Percentiles rank a stretch among this genome's conserved stretches.
Evolutionary conservation across 306 rosid species (phyloP).

Genomic region (Vicia faba): DNA sequence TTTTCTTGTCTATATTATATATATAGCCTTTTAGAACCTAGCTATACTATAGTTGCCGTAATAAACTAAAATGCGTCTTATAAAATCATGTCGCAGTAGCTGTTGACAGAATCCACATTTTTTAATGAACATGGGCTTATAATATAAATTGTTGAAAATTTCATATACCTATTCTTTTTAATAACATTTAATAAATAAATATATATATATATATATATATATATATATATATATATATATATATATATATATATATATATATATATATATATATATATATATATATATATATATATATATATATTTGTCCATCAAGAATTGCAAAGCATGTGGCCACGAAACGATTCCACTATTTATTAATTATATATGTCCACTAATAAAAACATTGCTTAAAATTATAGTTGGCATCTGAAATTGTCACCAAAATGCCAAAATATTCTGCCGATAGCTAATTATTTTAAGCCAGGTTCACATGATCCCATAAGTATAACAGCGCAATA

Average conservation of each 20-base stretch:
- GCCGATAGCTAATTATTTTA: slow-evolving; percentile 37
- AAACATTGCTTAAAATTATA: slow-evolving; percentile 34
- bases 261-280: too few species aligned
- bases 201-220: too few species aligned
- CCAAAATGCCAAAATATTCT: slow-evolving; percentile 54
- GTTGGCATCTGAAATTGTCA: slow-evolving; percentile 57
- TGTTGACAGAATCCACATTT: neutral
- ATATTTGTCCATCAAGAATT: slow-evolving; percentile 38
- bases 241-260: too few species aligned
- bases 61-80: neutral
- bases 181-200: too few species aligned
- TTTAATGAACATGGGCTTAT: too few species aligned
- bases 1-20: slow-evolving; percentile 16
- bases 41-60: slow-evolving; percentile 5
- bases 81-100: neutral
- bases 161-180: too few species aligned
- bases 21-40: slow-evolving; percentile 1
- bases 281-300: too few species aligned
- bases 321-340: slow-evolving; percentile 64
- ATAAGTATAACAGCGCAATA: slow-evolving; percentile 41
- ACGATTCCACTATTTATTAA: slow-evolving; percentile 41
- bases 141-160: too few species aligned
- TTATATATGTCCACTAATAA: slow-evolving; percentile 34
- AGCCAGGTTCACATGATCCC: slow-evolving; percentile 61
- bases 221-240: too few species aligned